Evolutionary conservation across 23 red algal genomes (phyloP).

Genomic region (Gracilaria domingensis): DNA sequence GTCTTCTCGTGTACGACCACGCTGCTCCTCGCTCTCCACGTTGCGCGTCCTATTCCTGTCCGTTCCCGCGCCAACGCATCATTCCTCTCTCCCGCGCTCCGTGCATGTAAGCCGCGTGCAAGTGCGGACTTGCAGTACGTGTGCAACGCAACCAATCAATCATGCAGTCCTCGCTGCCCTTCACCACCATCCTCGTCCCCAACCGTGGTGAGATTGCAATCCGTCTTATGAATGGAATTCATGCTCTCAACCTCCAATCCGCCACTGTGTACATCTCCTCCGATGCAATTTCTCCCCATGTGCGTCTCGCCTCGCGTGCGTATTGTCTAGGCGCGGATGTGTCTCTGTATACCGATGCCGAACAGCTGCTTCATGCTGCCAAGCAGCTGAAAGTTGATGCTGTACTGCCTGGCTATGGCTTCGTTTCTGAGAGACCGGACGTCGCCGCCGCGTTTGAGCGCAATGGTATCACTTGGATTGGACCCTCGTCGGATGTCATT

Average conservation of each 20-base stretch:
- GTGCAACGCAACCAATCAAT: not conserved
- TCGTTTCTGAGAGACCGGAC: constrained; percentile 76
- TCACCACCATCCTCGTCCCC: constrained; percentile 76
- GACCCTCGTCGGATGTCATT: constrained; percentile 73
- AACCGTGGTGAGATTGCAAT: constrained; percentile 94
- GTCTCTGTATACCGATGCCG: constrained; percentile 67
- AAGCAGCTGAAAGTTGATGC: constrained; percentile 66
- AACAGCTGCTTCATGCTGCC: constrained; percentile 66
- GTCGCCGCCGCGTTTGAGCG: constrained; percentile 70
- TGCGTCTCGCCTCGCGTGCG: constrained; percentile 31
- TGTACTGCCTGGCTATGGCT: constrained; percentile 92
- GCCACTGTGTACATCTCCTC: constrained; percentile 74
- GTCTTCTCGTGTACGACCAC: not conserved
- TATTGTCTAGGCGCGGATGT: constrained; percentile 24
- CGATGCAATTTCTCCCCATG: constrained; percentile 71
- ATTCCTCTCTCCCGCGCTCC: not conserved
- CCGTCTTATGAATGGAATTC: constrained; percentile 65
- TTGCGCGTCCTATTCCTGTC: not conserved
- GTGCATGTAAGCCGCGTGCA: not conserved
- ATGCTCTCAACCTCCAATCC: constrained; percentile 57
- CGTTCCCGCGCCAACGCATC: not conserved
- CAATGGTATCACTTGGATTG: constrained; percentile 71
- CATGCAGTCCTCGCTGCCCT: constrained; percentile 13
- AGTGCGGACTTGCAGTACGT: not conserved
- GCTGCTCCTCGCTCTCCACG: not conserved